Evolutionary conservation across 352 stramenopile genomes (phyloP).

Genomic region (Phytophthora citrophthora): DNA sequence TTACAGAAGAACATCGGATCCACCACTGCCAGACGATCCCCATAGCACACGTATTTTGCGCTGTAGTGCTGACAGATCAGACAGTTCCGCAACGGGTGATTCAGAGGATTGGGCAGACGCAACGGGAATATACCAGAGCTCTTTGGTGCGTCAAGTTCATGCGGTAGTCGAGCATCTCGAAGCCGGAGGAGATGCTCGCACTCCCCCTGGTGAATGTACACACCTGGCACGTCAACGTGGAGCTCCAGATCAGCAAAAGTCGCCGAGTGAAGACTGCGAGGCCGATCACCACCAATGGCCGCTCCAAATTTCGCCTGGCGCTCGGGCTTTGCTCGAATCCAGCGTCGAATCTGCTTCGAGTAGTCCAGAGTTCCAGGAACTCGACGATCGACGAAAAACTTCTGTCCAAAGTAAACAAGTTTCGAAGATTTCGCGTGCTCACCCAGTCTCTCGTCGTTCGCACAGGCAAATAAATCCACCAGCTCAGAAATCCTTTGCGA

Average conservation of each 20-base stretch:
- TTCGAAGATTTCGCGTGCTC: constrained; percentile 49
- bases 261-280: constrained; percentile 46
- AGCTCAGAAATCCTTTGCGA: constrained; percentile 61
- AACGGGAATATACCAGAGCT: constrained; percentile 56
- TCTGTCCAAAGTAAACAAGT: constrained; percentile 64
- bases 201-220: constrained; percentile 82
- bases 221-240: constrained; percentile 56
- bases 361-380: constrained; percentile 52
- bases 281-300: constrained; percentile 2
- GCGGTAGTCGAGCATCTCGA: constrained; percentile 65
- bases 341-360: constrained; percentile 55
- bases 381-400: constrained; percentile 69
- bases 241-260: constrained; percentile 62
- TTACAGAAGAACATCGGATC: constrained; percentile 86
- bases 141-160: constrained; percentile 50
- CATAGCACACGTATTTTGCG: constrained; percentile 83
- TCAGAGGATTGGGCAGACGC: constrained; percentile 60
- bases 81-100: constrained; percentile 65
- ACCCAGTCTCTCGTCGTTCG: constrained; percentile 64
- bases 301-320: constrained; percentile 40
- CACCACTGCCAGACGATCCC: constrained; percentile 61
- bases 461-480: constrained; percentile 69
- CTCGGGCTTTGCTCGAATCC: constrained; percentile 52
- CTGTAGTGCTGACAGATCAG: constrained; percentile 79
- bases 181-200: constrained; percentile 77